These are phyloP conservation scores for Zygotorulaspora danielsina DNA, from an alignment of 805 yeast genomes.

Conservation along the genomic window DNA sequence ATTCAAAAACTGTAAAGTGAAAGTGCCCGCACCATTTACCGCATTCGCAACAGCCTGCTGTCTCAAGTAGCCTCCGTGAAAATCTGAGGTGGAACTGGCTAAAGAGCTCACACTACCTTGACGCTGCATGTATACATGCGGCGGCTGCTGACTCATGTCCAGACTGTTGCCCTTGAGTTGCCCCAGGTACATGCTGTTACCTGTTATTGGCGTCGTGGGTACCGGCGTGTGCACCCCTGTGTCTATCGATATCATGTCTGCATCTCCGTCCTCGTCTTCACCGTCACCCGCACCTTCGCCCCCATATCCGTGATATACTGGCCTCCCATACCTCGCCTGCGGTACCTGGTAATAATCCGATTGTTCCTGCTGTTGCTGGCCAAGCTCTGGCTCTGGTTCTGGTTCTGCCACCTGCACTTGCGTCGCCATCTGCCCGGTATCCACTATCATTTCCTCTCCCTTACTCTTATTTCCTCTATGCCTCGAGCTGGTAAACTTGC, in stretches of 20 bases:
- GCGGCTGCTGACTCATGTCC: slow-evolving; percentile 9
- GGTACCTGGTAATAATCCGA: slow-evolving; percentile 9
- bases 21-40: slow-evolving; percentile 13
- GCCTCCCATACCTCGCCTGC: slow-evolving; percentile 2
- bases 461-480: slow-evolving; percentile 4
- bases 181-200: neutral
- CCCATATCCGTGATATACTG: slow-evolving; percentile 5
- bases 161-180: neutral
- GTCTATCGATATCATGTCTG: slow-evolving; percentile 14
- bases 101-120: slow-evolving; percentile 30
- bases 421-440: neutral
- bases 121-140: slow-evolving; percentile 19
- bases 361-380: slow-evolving; percentile 6
- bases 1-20: slow-evolving; percentile 42
- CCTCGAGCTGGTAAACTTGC: slow-evolving; percentile 16
- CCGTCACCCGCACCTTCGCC: neutral
- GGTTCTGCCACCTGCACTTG: neutral
- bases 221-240: slow-evolving; percentile 14
- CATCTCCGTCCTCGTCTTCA: slow-evolving; percentile 7
- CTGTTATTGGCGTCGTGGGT: slow-evolving; percentile 11
- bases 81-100: slow-evolving; percentile 31
- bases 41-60: slow-evolving; percentile 12
- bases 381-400: slow-evolving; percentile 1
- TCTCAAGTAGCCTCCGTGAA: slow-evolving; percentile 12
- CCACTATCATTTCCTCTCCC: neutral